phyloP scores from a whole-genome alignment of 163 green algal genomes.

The Volvox carteri region DNA sequence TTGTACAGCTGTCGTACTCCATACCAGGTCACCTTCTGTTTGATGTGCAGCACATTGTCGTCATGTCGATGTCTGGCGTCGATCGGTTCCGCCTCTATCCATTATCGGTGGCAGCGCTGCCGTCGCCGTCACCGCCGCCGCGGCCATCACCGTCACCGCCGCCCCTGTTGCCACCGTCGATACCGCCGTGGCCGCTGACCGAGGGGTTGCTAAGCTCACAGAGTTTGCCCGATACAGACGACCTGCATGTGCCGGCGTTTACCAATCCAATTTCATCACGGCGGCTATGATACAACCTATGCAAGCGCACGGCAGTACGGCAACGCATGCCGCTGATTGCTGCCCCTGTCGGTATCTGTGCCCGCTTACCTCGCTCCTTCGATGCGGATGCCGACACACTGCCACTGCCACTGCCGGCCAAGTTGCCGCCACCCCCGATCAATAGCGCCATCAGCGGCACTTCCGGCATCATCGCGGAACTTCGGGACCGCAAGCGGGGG shows the following conservation, averaged over 20 bases:
- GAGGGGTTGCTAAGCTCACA: not conserved
- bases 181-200: too few species aligned
- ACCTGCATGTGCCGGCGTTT: too few species aligned
- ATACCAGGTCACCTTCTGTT: too few species aligned
- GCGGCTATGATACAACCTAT: too few species aligned
- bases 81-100: not conserved
- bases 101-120: not conserved
- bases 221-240: not conserved
- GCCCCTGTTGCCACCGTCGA: not conserved
- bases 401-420: not conserved
- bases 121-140: not conserved
- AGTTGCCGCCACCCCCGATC: not conserved
- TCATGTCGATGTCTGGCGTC: not conserved
- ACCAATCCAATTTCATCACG: too few species aligned
- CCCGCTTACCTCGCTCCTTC: not conserved
- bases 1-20: too few species aligned
- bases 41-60: too few species aligned
- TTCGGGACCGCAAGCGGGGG: conserved; percentile 50
- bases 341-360: too few species aligned
- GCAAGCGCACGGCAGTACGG: not conserved
- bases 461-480: not conserved
- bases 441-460: not conserved
- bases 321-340: too few species aligned
- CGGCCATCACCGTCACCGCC: not conserved
- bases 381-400: not conserved